These are phyloP conservation scores for Raphanus raphanistrum DNA, from an alignment of 345 rosid species.

Conservation along the genomic window DNA sequence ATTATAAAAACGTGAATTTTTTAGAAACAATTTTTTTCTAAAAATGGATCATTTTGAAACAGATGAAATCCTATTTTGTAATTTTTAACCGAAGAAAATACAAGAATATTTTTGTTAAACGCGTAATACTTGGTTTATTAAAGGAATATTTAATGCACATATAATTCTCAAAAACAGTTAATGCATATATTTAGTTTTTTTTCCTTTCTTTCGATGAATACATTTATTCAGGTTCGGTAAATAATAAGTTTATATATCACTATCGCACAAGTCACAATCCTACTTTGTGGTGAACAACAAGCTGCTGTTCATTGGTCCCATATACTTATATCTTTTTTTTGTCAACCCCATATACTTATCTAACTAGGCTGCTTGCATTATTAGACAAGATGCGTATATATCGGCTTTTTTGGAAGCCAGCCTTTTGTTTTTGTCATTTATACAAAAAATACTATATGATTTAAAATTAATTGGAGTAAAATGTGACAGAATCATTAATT, in stretches of 20 bases:
- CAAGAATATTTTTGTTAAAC: background rate
- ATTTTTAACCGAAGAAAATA: background rate
- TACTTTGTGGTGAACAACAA: background rate
- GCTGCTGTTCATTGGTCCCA: slow-evolving; percentile 5
- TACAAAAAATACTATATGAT: background rate
- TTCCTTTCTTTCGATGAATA: background rate
- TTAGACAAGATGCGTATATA: background rate
- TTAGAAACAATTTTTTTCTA: too few species aligned
- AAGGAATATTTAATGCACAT: background rate
- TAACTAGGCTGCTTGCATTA: slow-evolving; percentile 10
- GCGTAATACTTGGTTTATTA: too few species aligned
- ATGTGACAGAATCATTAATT: background rate
- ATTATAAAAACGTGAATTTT: too few species aligned
- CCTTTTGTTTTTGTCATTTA: background rate
- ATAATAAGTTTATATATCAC: background rate
- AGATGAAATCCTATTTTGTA: background rate
- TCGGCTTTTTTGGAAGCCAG: background rate
- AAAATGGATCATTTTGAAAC: too few species aligned
- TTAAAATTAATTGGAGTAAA: background rate
- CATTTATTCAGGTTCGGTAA: slow-evolving; percentile 1
- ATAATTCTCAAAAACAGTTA: background rate
- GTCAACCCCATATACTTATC: background rate
- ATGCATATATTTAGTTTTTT: background rate
- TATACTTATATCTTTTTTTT: background rate
- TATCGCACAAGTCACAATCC: background rate